Percentiles rank a stretch among this genome's conserved stretches.
phyloP scores from a whole-genome alignment of 1,284 basidiomycete genomes.

The Tremellales sp. region DNA sequence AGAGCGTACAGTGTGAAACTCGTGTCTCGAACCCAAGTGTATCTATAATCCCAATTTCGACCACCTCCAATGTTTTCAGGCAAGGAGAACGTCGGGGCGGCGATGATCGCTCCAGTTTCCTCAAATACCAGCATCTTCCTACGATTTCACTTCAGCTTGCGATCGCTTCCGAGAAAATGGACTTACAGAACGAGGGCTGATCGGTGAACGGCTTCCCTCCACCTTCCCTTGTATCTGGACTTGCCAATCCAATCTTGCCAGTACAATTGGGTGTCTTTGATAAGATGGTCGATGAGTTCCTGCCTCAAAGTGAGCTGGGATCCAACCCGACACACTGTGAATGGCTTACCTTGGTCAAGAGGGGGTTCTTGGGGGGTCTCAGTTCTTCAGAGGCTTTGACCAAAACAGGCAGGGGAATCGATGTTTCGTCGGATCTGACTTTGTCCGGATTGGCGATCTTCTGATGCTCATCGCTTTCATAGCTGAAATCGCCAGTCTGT shows the following conservation, averaged over 20 bases:
- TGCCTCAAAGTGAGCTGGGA: too few relatives aligned
- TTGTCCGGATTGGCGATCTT: conserved; percentile 38
- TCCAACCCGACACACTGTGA: too few relatives aligned
- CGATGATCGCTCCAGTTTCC: conserved; percentile 69
- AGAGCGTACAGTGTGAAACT: conserved; percentile 89
- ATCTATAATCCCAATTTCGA: conserved; percentile 65
- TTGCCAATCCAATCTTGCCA: conserved; percentile 81
- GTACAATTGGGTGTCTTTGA: conserved; percentile 64
- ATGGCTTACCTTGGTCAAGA: conserved; percentile 62
- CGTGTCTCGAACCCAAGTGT: conserved; percentile 71
- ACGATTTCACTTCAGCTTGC: conserved; percentile 4
- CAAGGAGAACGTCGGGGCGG: conserved; percentile 86
- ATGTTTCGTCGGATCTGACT: conserved; percentile 50
- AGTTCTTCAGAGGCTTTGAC: conserved; percentile 55
- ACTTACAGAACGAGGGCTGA: conserved; percentile 66
- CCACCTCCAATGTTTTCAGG: conserved; percentile 85
- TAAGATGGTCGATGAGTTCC: conserved; percentile 28
- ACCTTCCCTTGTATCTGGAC: conserved; percentile 71
- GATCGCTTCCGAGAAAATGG: conserved; percentile 51
- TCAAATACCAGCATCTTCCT: conserved; percentile 50
- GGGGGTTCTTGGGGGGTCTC: conserved; percentile 58
- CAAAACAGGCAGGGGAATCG: conserved; percentile 55
- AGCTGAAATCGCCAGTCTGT: conserved; percentile 47
- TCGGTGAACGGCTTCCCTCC: conserved; percentile 85
- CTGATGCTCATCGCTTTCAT: conserved; percentile 28